A percentile compares a stretch with the other conserved stretches of the same genome.
These are phyloP conservation scores for Bipolaris gigantea DNA, from an alignment of 2,329 filamentous ascomycete species.

Conservation along the genomic window DNA sequence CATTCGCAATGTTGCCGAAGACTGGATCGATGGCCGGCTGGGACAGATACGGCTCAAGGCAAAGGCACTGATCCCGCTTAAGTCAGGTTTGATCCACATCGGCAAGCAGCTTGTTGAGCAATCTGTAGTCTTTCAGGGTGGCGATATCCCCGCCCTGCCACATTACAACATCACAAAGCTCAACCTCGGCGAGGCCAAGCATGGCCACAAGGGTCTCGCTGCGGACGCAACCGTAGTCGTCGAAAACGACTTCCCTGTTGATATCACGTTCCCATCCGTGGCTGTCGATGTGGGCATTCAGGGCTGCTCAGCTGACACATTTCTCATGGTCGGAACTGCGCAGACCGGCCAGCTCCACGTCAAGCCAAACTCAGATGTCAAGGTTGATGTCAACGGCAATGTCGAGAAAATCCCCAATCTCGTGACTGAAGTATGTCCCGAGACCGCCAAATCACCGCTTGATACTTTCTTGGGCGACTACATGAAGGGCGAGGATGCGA, in stretches of 20 bases:
- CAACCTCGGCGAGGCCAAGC: conserved; percentile 71
- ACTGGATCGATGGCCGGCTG: conserved; percentile 82
- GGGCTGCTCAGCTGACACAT: conserved; percentile 73
- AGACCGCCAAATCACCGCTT: conserved; percentile 76
- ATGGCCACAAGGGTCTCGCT: conserved; percentile 66
- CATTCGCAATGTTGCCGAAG: conserved; percentile 78
- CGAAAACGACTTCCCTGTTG: conserved; percentile 76
- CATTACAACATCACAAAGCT: conserved; percentile 80
- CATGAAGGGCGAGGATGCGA: conserved; percentile 76
- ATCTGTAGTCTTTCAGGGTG: conserved; percentile 73
- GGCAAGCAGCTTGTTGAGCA: conserved; percentile 77
- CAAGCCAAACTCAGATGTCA: conserved; percentile 67
- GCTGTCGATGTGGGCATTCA: conserved; percentile 84
- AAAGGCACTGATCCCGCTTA: conserved; percentile 71
- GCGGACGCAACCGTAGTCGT: conserved; percentile 76
- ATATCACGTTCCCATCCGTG: conserved; percentile 75
- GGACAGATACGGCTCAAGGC: conserved; percentile 71
- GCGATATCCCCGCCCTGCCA: conserved; percentile 75
- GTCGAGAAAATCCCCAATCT: conserved; percentile 73
- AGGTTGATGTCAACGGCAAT: conserved; percentile 69
- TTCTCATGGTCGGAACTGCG: conserved; percentile 78
- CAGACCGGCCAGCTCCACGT: conserved; percentile 69
- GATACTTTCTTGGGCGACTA: conserved; percentile 81
- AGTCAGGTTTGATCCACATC: conserved; percentile 76
- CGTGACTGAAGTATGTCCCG: conserved; percentile 73